Evolutionary conservation across 495 filamentous ascomycete species (phyloP).

Genomic region (Terfezia boudieri): DNA sequence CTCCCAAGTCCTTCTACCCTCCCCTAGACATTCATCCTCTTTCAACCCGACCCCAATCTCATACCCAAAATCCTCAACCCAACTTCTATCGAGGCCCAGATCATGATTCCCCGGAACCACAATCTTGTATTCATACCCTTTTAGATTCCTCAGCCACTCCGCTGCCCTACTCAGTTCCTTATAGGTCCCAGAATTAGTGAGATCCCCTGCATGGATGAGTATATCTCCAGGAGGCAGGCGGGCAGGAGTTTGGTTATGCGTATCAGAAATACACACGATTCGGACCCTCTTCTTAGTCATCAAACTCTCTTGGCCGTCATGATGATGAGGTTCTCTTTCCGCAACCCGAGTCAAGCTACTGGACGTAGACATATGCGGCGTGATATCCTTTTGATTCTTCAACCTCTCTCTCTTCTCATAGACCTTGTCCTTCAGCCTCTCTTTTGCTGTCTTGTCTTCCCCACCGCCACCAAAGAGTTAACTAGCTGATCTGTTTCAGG

Average conservation of each 20-base stretch:
- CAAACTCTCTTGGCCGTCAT: neutral
- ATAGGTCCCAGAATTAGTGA: conserved; percentile 48
- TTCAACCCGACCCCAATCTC: neutral
- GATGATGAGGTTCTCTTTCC: neutral
- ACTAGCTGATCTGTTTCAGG: neutral
- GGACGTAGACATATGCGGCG: neutral
- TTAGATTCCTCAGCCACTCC: conserved; percentile 39
- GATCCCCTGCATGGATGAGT: conserved; percentile 73
- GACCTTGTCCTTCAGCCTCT: neutral
- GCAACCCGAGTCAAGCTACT: neutral
- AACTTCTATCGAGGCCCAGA: conserved; percentile 41
- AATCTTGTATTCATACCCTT: conserved; percentile 37
- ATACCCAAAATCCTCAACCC: neutral
- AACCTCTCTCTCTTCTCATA: neutral
- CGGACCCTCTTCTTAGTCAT: neutral
- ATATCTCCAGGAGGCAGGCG: conserved; percentile 55
- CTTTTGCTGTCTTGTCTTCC: too few species aligned
- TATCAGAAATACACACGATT: conserved; percentile 68
- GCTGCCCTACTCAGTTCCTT: conserved; percentile 52
- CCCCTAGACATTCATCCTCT: neutral
- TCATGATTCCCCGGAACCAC: conserved; percentile 84
- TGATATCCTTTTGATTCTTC: neutral
- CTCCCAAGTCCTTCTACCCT: neutral
- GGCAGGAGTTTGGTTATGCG: conserved; percentile 43
- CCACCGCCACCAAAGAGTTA: too few species aligned